Percentiles rank a stretch among this genome's conserved stretches.
Evolutionary conservation across 495 filamentous ascomycete genomes (phyloP).

Genomic region (Podospora fimiseda): DNA sequence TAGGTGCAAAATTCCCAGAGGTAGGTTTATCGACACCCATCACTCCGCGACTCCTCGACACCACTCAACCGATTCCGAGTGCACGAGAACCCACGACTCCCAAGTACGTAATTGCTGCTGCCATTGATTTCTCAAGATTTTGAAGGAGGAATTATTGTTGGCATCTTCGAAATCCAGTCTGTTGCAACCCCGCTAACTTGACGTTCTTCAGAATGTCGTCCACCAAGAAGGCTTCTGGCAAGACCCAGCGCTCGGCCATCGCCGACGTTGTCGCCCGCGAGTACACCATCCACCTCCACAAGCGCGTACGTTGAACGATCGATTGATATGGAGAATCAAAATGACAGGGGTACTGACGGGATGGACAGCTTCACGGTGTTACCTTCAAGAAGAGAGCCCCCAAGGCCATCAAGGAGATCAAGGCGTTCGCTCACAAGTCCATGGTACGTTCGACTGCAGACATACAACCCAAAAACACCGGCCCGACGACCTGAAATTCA

Average conservation of each 20-base stretch:
- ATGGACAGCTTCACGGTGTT: constrained; percentile 79
- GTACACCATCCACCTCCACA: constrained; percentile 99
- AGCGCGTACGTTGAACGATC: constrained; percentile 69
- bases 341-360: constrained; percentile 15
- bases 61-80: constrained; percentile 24
- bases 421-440: constrained; percentile 78
- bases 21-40: constrained; percentile 25
- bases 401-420: constrained; percentile 98
- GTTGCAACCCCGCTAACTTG: constrained; percentile 11
- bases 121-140: constrained; percentile 3
- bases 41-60: constrained; percentile 28
- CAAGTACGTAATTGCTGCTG: constrained; percentile 25
- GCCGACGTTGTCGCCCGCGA: constrained; percentile 97
- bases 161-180: not conserved
- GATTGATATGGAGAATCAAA: not conserved
- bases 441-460: constrained; percentile 66
- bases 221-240: constrained; percentile 54
- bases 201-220: constrained; percentile 58
- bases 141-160: not conserved
- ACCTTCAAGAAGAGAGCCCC: constrained; percentile 99
- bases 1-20: constrained; percentile 28
- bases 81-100: constrained; percentile 27
- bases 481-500: constrained; percentile 1
- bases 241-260: constrained; percentile 84
- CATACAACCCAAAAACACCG: not conserved